Evolutionary conservation across 257 asterid species (phyloP), one percentile per base, ranked within the genome.

Genomic region (Solanum stenotomum): DNA sequence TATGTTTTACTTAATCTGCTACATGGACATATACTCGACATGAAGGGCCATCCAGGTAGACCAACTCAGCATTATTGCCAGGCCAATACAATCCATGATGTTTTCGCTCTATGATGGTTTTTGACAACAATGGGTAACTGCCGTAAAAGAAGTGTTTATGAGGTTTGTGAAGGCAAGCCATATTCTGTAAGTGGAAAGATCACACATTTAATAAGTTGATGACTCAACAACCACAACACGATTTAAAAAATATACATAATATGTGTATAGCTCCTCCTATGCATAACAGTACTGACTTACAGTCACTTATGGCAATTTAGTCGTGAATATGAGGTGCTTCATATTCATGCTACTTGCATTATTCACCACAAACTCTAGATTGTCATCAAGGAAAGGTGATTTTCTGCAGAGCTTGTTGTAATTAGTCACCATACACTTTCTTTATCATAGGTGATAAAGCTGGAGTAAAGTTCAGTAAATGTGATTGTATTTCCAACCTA

Each of bases 221-320:
- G 94, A 90, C 94, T 90, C 93, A 86, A 86, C 89, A 81, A 83
- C 92, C 93, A 91, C 93, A 84, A 76, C 86, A 88, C 84, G 87
- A 85, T 67, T 88, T 16, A 31, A 86, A 46, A 87, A 84, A 76
- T 67, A 83, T 84, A 87, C 88, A 88, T 85, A 88, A 75, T 88
- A 87, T 40, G 34, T 65, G 65, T 67, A 78, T 83, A 83, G 83
- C 67, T 75, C 78, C 38, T 87, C 88, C 87, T 84, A 67, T 84
- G 86, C 78, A 87, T 86, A 85, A 67, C 91, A 76, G 59, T 81
- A 74, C 75, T 52, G 84, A 74, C 25, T 85, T 71, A 78, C 42
- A 86, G 35, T 75, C 88, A 87, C 83, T 83, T 49, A 6, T 5
- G 85, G 85, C 18, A 81, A 29, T 81, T 44, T 46, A 1, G 68